Percentiles rank a stretch among this genome's conserved stretches.
Evolutionary conservation across 345 rosid genomes (phyloP).

Genomic region (Alliaria petiolata): DNA sequence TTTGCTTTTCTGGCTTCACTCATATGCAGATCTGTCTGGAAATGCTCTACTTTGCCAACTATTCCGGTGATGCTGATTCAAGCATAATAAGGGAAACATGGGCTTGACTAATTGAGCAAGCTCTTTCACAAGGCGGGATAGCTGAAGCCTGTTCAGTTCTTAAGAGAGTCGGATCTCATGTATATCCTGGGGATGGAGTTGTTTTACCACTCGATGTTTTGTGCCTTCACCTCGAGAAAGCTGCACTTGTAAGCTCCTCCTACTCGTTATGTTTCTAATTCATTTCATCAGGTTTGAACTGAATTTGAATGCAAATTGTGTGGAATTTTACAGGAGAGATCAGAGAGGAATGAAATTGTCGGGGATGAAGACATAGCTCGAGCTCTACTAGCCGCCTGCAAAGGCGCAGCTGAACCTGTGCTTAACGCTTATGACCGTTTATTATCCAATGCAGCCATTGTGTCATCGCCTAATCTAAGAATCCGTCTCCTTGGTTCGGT

Average conservation of each 20-base stretch:
- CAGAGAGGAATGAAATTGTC: conserved; percentile 66
- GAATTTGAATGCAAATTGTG: background rate
- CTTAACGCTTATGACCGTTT: conserved; percentile 80
- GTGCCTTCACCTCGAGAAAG: conserved; percentile 97
- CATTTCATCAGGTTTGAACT: background rate
- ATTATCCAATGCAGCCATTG: conserved; percentile 71
- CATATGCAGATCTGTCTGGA: conserved; percentile 72
- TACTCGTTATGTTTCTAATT: background rate
- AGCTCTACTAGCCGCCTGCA: conserved; percentile 91
- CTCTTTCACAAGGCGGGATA: conserved; percentile 83
- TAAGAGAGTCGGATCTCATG: conserved; percentile 79
- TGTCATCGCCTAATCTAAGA: conserved; percentile 76
- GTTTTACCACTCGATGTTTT: conserved; percentile 75
- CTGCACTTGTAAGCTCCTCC: conserved; percentile 60
- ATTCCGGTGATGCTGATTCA: conserved; percentile 88
- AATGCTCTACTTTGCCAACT: conserved; percentile 93
- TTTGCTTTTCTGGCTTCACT: conserved; percentile 28
- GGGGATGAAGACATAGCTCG: conserved; percentile 89
- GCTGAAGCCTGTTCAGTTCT: conserved; percentile 94
- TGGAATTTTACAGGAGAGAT: conserved; percentile 61
- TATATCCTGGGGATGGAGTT: conserved; percentile 95
- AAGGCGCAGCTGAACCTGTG: conserved; percentile 88
- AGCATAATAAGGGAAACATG: conserved; percentile 92
- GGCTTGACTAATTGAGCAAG: conserved; percentile 91
- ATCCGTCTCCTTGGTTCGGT: conserved; percentile 79